Evolutionary conservation across 495 filamentous ascomycete species (phyloP).

Genomic region (Neurospora hispaniola): DNA sequence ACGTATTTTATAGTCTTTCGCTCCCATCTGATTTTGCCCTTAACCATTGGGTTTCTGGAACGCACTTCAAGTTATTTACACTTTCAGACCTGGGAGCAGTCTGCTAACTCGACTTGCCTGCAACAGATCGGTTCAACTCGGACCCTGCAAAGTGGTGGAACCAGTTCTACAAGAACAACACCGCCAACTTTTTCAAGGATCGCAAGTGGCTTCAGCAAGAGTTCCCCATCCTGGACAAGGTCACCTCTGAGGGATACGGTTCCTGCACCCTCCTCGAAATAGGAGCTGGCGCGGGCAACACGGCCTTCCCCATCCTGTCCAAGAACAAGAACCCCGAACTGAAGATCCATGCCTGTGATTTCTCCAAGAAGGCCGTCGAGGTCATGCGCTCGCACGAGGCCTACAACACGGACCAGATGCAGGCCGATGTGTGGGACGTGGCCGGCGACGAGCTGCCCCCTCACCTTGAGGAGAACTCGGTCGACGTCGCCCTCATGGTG

Average conservation of each 20-base stretch:
- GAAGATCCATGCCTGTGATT: conserved; percentile 84
- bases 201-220: conserved; percentile 94
- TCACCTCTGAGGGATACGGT: conserved; percentile 53
- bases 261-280: conserved; percentile 68
- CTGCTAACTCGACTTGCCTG: conserved; percentile 20
- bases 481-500: conserved; percentile 86
- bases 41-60: not conserved
- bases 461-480: conserved; percentile 58
- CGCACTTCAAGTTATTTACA: not conserved
- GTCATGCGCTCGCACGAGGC: conserved; percentile 65
- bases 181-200: conserved; percentile 94
- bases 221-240: conserved; percentile 69
- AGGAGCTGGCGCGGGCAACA: conserved; percentile 93
- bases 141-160: conserved; percentile 96
- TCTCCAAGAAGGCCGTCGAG: conserved; percentile 80
- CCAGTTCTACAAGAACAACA: conserved; percentile 91
- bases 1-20: conserved; percentile 46
- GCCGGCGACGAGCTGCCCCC: conserved; percentile 60
- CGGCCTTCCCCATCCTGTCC: conserved; percentile 76
- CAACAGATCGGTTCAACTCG: conserved; percentile 62
- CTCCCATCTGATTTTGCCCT: conserved; percentile 47
- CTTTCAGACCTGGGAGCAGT: conserved; percentile 3
- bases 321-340: conserved; percentile 71
- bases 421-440: conserved; percentile 89
- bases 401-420: conserved; percentile 52